Percentiles rank a stretch among this genome's conserved stretches.
Conservation (phyloP, 345 rosid genomes). For the Arabidopsis thaliana region TAIR10.1 NC_003070.9:26501-27000, state of each 20-base stretch:
- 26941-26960: slow-evolving; percentile 99
- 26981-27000: slow-evolving; percentile 87
- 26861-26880: slow-evolving; percentile 97
- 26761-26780: slow-evolving; percentile 97
- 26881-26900: slow-evolving; percentile 90
- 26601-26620: slow-evolving; percentile 97
- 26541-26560: slow-evolving; percentile 90
- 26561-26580: slow-evolving; percentile 89
- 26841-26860: slow-evolving; percentile 41
- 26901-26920: slow-evolving; percentile 88
- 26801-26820: slow-evolving; percentile 1
- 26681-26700: slow-evolving; percentile 89
- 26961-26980: slow-evolving; percentile 96
- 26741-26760: slow-evolving; percentile 93
- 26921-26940: slow-evolving; percentile 95
- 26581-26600: slow-evolving; percentile 97
- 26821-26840: slow-evolving; percentile 13
- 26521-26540: slow-evolving; percentile 28
- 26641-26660: slow-evolving; percentile 85
- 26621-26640: slow-evolving; percentile 94
- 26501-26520: not conserved
- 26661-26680: slow-evolving; percentile 77
- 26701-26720: slow-evolving; percentile 98
- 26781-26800: not conserved
- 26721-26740: slow-evolving; percentile 98